Evolutionary conservation across 495 filamentous ascomycete species (phyloP), one percentile per base, ranked within the genome.

Genomic region (Xylaria flabelliformis): DNA sequence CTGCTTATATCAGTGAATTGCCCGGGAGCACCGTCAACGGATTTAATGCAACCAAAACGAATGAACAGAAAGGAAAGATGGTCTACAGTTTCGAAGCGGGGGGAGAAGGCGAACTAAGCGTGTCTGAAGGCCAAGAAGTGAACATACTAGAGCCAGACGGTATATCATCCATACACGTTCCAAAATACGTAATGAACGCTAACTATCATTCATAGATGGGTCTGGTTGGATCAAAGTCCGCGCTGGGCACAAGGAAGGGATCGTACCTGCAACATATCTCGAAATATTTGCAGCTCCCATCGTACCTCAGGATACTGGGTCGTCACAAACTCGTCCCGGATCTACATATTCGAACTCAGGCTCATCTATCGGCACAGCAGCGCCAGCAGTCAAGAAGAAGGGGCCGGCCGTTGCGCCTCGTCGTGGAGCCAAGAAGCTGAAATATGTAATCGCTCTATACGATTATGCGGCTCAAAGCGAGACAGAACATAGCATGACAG

Each of bases 341-440:
- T 94, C 92, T 10, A 89, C 88, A 0, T 95, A 95, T 78, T 97
- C 94, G 7, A 93, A 90, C 78, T 95, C 93, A 13, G 92, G 92
- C 0, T 90, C 90, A 12, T 94, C 91, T 1, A 79, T 93, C 21
- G 85, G 88, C 13, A 89, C 90, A 21, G 78, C 77, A 42, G 76
- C 77, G 15, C 74, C 78, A 32, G 51, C 76, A n/a, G 74, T 75
- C 15, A 97, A 97, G 83, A 97, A 96, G 81, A 93, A 97, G 76
- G 96, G 96, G 0, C 96, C 96, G 0, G 94, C 91, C 0, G 96
- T 99, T 17, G 97, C 95, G 29, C 96, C 96, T 12, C 91, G 92
- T 74, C 88, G 95, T 10, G 95, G 95, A 12, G 96, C 94, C 17
- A 97, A 97, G 90, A 97, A 97, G 76, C 82, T 97, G n/a, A 92